These are phyloP conservation scores for Beta corolliflora DNA, from an alignment of 179 eudicot genomes.

Conservation along the genomic window DNA sequence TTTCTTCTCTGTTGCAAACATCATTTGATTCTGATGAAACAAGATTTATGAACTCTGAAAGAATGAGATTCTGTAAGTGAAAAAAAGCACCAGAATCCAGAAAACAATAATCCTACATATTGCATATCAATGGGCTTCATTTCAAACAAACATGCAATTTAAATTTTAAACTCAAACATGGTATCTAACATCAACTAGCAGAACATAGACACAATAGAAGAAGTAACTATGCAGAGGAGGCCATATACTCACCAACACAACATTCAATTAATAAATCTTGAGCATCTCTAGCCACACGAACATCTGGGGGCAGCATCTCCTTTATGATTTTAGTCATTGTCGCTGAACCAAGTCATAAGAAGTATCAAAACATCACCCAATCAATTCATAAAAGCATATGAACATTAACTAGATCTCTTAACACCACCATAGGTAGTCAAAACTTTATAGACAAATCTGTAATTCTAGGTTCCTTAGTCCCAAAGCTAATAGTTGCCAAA, in stretches of 20 bases:
- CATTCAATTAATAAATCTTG: slow-evolving; percentile 96
- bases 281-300: slow-evolving; percentile 96
- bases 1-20: slow-evolving; percentile 89
- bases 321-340: slow-evolving; percentile 98
- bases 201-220: neutral
- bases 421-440: neutral
- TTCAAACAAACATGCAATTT: neutral
- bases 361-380: slow-evolving; percentile 1
- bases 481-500: neutral
- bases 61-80: slow-evolving; percentile 1
- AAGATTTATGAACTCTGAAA: slow-evolving; percentile 88
- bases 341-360: slow-evolving; percentile 53
- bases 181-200: neutral
- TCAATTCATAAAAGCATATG: neutral
- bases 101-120: neutral
- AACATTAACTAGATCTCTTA: neutral
- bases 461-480: neutral
- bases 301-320: slow-evolving; percentile 99
- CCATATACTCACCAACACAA: slow-evolving; percentile 72
- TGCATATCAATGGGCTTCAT: neutral
- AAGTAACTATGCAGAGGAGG: neutral
- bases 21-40: slow-evolving; percentile 98
- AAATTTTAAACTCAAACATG: neutral
- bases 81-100: neutral
- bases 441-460: neutral